Conservation (phyloP, 495 filamentous ascomycete genomes). For the Hypoxylon fuscum region DNA sequence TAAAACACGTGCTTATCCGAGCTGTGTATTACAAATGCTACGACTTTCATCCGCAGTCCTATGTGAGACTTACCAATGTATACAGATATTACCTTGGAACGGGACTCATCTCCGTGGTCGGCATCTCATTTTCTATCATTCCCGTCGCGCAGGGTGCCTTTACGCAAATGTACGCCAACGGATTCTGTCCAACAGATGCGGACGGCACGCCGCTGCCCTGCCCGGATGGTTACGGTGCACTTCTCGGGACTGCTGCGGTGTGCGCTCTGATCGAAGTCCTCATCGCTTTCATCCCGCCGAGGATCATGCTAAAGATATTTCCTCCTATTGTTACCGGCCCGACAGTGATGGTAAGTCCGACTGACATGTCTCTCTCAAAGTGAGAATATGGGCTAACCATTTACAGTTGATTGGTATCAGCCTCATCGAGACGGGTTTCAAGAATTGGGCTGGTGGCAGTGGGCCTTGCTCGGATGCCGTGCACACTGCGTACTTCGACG, state of each 20-base stretch:
- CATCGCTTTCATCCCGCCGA: slow-evolving; percentile 78
- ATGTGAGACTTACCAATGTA: neutral
- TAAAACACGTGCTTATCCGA: neutral
- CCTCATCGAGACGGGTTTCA: slow-evolving; percentile 79
- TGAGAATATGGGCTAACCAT: slow-evolving; percentile 14
- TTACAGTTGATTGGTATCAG: slow-evolving; percentile 67
- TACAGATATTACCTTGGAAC: slow-evolving; percentile 79
- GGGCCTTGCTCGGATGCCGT: slow-evolving; percentile 68
- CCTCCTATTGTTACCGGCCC: slow-evolving; percentile 90
- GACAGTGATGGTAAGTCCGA: slow-evolving; percentile 76
- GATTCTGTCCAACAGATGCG: slow-evolving; percentile 71
- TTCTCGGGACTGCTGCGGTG: slow-evolving; percentile 75
- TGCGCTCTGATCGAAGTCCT: slow-evolving; percentile 79
- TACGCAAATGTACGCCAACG: slow-evolving; percentile 85
- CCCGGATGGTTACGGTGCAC: slow-evolving; percentile 84
- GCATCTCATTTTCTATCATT: slow-evolving; percentile 87
- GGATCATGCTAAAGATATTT: slow-evolving; percentile 77
- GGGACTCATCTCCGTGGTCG: slow-evolving; percentile 89
- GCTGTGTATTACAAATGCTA: neutral
- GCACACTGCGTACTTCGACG: slow-evolving; percentile 60
- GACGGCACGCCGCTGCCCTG: slow-evolving; percentile 78
- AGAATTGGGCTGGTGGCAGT: slow-evolving; percentile 85
- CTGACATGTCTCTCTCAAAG: too few relatives aligned
- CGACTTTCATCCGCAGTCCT: neutral
- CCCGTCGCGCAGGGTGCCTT: slow-evolving; percentile 83